These are phyloP conservation scores for Deuterostichococcus epilithicus DNA, from an alignment of 139 green algal genomes.

Conservation along the genomic window DNA sequence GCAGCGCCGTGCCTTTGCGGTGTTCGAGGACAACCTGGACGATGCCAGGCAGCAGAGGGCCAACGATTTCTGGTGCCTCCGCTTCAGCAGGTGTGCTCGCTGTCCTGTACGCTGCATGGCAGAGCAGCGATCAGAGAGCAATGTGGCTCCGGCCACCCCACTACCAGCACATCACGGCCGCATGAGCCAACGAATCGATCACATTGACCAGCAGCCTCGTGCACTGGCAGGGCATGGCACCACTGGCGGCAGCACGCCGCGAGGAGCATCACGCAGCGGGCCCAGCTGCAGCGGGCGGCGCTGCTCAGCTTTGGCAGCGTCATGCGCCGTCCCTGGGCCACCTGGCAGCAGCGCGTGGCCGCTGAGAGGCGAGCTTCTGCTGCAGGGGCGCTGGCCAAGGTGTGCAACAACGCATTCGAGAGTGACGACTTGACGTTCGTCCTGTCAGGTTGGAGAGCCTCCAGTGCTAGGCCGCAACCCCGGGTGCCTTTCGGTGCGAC, in stretches of 20 bases:
- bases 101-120: no score
- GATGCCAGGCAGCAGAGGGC: not conserved
- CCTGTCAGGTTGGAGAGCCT: no score
- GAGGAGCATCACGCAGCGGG: not conserved
- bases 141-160: no score
- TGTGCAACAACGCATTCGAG: not conserved
- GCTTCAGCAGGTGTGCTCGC: not conserved
- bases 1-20: not conserved
- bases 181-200: no score
- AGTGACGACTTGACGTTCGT: not conserved
- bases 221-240: not conserved
- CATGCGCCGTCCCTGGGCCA: not conserved
- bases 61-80: not conserved
- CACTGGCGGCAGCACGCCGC: not conserved
- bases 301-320: not conserved
- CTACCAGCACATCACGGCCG: no score
- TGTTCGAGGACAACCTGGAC: not conserved
- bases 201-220: no score
- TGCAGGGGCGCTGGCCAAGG: not conserved
- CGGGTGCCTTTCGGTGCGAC: no score
- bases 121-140: no score
- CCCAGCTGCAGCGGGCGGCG: not conserved
- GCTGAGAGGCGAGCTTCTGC: no score
- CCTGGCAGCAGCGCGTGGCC: not conserved
- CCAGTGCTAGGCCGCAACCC: no score